Percentiles rank a stretch among this genome's conserved stretches.
Conservation (phyloP, 306 rosid genomes). For the Coriaria nepalensis region DNA sequence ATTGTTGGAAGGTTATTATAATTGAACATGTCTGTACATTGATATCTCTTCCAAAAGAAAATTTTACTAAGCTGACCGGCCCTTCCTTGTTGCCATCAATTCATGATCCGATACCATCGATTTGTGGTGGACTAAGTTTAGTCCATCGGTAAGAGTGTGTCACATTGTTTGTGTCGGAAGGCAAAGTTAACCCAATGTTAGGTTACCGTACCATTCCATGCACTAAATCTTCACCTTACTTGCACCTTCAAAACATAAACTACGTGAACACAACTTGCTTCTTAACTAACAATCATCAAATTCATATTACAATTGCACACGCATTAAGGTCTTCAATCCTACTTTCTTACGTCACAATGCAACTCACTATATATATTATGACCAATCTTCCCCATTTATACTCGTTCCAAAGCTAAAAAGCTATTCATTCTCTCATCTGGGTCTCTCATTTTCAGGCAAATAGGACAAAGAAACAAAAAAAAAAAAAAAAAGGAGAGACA, state of each 20-base stretch:
- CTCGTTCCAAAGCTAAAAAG: neutral
- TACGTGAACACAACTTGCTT: slow-evolving; percentile 43
- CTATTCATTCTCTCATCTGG: too few species aligned
- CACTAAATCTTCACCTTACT: slow-evolving; percentile 28
- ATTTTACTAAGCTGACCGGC: too few species aligned
- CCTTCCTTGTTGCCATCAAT: too few species aligned
- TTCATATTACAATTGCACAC: neutral
- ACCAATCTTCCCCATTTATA: slow-evolving; percentile 7
- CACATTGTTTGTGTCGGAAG: too few species aligned
- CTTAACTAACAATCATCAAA: slow-evolving; percentile 28
- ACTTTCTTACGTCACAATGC: slow-evolving; percentile 1
- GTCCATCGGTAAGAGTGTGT: too few species aligned
- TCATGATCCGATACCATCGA: too few species aligned
- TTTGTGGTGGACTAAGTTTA: too few species aligned
- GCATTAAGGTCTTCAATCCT: slow-evolving; percentile 3
- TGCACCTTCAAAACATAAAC: slow-evolving; percentile 11
- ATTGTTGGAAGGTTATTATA: too few species aligned
- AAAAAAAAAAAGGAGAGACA: slow-evolving; percentile 15
- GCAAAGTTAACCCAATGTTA: neutral
- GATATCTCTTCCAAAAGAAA: too few species aligned
- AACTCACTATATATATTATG: slow-evolving; percentile 26
- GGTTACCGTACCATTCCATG: slow-evolving; percentile 1
- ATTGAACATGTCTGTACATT: too few species aligned
- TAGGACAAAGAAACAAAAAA: too few species aligned
- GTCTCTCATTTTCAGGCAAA: too few species aligned